These are phyloP conservation scores for Microdochium trichocladiopsis DNA, from an alignment of 2,329 filamentous ascomycete species.

Conservation along the genomic window DNA sequence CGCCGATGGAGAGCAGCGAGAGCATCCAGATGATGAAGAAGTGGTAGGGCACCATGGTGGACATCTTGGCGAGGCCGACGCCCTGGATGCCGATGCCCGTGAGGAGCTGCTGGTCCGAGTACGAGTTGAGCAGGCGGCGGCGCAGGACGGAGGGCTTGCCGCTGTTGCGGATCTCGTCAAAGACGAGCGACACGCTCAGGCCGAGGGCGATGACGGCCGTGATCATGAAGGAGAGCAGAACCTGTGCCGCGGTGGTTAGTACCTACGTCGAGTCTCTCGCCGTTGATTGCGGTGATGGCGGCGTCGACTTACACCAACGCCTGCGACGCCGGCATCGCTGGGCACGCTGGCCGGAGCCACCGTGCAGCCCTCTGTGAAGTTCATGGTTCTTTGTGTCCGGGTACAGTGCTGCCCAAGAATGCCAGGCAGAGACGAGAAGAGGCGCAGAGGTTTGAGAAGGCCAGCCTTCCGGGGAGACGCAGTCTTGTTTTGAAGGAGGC, in stretches of 20 bases:
- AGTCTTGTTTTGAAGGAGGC: too few species aligned
- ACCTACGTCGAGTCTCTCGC: not conserved
- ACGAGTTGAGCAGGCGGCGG: conserved; percentile 57
- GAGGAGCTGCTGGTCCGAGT: conserved; percentile 63
- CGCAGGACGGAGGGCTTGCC: conserved; percentile 41
- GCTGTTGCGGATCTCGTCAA: conserved; percentile 36
- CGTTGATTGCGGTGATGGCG: not conserved
- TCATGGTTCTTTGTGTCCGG: not conserved
- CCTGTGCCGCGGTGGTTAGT: conserved; percentile 23
- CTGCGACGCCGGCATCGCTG: conserved; percentile 43
- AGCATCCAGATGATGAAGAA: conserved; percentile 68
- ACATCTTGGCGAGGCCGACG: conserved; percentile 53
- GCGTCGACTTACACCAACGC: conserved; percentile 34
- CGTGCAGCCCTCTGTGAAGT: conserved; percentile 26
- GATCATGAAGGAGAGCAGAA: conserved; percentile 60
- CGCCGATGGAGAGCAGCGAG: conserved; percentile 55
- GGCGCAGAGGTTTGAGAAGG: not conserved
- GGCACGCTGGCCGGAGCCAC: conserved; percentile 24
- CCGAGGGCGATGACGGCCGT: conserved; percentile 51
- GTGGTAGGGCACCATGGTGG: conserved; percentile 56
- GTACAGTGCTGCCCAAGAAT: not conserved
- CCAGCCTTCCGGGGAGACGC: too few species aligned
- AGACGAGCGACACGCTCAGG: conserved; percentile 48
- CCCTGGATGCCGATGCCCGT: conserved; percentile 63
- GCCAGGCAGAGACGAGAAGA: not conserved